These are phyloP conservation scores for Kuraishia hungarica DNA, from an alignment of 805 yeast genomes.

Conservation along the genomic window DNA sequence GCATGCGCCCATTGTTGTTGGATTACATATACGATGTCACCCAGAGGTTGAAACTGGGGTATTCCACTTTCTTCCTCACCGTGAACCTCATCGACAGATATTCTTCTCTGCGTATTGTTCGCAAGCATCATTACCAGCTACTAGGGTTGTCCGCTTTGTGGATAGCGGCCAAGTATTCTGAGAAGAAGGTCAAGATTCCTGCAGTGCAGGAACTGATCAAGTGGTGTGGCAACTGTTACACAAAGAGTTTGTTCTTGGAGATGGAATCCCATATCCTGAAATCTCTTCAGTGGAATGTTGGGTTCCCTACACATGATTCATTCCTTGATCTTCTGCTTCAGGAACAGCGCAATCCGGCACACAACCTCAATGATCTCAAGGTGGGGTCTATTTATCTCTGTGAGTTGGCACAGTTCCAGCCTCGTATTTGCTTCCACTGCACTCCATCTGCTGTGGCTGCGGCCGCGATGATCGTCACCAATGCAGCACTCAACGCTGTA, in stretches of 20 bases:
- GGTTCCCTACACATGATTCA: slow-evolving; percentile 53
- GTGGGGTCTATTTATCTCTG: slow-evolving; percentile 53
- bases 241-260: slow-evolving; percentile 47
- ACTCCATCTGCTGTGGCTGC: slow-evolving; percentile 35
- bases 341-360: slow-evolving; percentile 13
- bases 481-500: slow-evolving; percentile 1
- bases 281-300: slow-evolving; percentile 56
- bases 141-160: slow-evolving; percentile 36
- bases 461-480: slow-evolving; percentile 1
- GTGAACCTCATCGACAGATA: slow-evolving; percentile 30
- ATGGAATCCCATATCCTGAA: slow-evolving; percentile 64
- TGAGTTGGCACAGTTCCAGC: slow-evolving; percentile 58
- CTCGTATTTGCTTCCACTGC: slow-evolving; percentile 44
- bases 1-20: slow-evolving; percentile 16
- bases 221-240: slow-evolving; percentile 51
- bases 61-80: slow-evolving; percentile 27
- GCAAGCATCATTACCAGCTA: slow-evolving; percentile 26
- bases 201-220: slow-evolving; percentile 41
- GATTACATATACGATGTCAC: slow-evolving; percentile 23
- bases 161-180: slow-evolving; percentile 36
- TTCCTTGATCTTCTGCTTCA: slow-evolving; percentile 48
- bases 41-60: slow-evolving; percentile 19
- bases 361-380: slow-evolving; percentile 37
- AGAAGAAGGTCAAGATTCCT: slow-evolving; percentile 51
- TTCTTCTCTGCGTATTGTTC: slow-evolving; percentile 23